Evolutionary conservation across 495 filamentous ascomycete species (phyloP).

Genomic region (Penicillium robsamsonii): DNA sequence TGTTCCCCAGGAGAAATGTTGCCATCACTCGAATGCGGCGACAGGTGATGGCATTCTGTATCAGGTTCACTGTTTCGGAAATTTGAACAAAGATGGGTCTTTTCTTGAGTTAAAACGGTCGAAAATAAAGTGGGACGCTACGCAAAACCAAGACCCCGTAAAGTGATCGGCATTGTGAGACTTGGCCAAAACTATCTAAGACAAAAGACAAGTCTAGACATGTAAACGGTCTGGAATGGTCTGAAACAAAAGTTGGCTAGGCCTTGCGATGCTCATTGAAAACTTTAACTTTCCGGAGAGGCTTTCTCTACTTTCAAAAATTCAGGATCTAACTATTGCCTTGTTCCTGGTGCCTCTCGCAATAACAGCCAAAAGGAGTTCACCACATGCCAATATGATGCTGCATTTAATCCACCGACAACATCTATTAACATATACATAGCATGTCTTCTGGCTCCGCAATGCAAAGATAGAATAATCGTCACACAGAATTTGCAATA

Average conservation of each 20-base stretch:
- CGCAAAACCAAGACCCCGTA: not conserved
- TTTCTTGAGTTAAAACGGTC: not conserved
- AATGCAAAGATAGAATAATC: not conserved
- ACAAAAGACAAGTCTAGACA: not conserved
- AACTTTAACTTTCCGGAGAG: not conserved
- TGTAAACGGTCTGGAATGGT: not conserved
- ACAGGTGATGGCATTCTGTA: too few relatives aligned
- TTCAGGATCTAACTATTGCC: not conserved
- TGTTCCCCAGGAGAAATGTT: not conserved
- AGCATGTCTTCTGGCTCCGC: too few relatives aligned
- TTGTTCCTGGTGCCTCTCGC: not conserved
- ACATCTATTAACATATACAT: not conserved
- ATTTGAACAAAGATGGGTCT: not conserved
- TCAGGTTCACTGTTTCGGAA: too few relatives aligned
- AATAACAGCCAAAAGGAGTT: not conserved
- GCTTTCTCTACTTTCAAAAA: not conserved
- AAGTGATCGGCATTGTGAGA: too few relatives aligned
- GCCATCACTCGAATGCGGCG: not conserved
- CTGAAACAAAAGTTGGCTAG: not conserved
- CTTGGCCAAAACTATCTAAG: not conserved
- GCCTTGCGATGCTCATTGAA: not conserved
- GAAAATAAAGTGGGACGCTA: not conserved
- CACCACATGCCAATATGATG: not conserved
- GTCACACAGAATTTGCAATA: not conserved
- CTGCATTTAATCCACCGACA: not conserved